Conservation (phyloP, 1,139 yeast genomes). For the Suhomyces wounanorum region DNA sequence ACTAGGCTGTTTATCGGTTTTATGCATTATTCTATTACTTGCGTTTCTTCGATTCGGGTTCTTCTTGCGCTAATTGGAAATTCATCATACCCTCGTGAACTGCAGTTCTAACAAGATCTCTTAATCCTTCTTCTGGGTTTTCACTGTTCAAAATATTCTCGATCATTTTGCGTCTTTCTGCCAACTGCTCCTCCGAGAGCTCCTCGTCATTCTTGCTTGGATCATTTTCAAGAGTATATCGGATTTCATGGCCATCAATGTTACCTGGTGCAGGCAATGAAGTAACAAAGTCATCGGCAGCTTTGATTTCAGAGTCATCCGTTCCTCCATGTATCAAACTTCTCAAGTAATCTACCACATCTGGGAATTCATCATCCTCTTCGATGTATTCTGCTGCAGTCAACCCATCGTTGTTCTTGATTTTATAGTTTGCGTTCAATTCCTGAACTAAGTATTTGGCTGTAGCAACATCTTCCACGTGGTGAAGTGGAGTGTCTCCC, state of each 20-base stretch:
- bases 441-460: slow-evolving; percentile 70
- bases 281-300: slow-evolving; percentile 19
- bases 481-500: slow-evolving; percentile 95
- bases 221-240: slow-evolving; percentile 57
- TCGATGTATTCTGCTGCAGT: slow-evolving; percentile 70
- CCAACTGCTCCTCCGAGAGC: slow-evolving; percentile 36
- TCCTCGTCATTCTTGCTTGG: slow-evolving; percentile 28
- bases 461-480: slow-evolving; percentile 68
- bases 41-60: slow-evolving; percentile 27
- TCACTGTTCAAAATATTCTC: slow-evolving; percentile 76
- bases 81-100: slow-evolving; percentile 54
- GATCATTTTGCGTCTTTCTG: slow-evolving; percentile 61
- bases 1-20: too few species aligned
- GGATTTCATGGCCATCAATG: slow-evolving; percentile 55
- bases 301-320: slow-evolving; percentile 14
- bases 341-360: slow-evolving; percentile 64
- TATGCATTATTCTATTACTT: slow-evolving; percentile 16
- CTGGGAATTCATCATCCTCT: slow-evolving; percentile 87
- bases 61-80: slow-evolving; percentile 23
- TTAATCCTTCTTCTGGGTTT: slow-evolving; percentile 74
- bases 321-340: slow-evolving; percentile 43
- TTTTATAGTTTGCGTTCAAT: slow-evolving; percentile 62
- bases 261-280: slow-evolving; percentile 45
- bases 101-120: slow-evolving; percentile 65
- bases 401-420: slow-evolving; percentile 70